Evolutionary conservation across 306 rosid species (phyloP).

Genomic region (Lupinus albus): DNA sequence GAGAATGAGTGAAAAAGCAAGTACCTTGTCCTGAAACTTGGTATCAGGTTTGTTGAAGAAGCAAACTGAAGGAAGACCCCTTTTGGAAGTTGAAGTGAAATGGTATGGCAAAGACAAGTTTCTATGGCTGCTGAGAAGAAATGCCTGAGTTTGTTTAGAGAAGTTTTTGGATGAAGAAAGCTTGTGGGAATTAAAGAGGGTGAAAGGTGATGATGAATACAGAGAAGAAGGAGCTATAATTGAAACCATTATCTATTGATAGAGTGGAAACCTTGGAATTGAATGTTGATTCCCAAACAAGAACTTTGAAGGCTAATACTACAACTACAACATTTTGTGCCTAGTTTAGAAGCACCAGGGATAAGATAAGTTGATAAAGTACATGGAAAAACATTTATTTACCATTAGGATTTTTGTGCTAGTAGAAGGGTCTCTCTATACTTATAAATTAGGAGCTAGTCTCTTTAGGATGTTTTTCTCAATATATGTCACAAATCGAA

Average conservation of each 20-base stretch:
- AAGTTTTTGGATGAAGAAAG: constrained; percentile 41
- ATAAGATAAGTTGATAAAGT: constrained; percentile 8
- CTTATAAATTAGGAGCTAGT: too few species aligned
- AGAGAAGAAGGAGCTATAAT: constrained; percentile 40
- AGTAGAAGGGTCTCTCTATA: too few species aligned
- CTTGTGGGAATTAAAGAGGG: constrained; percentile 44
- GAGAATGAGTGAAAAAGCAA: not conserved
- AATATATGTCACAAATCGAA: too few species aligned
- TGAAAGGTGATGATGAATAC: constrained; percentile 35
- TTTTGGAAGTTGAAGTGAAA: constrained; percentile 30
- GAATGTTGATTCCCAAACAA: not conserved
- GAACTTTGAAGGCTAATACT: not conserved
- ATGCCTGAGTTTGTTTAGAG: constrained; percentile 40
- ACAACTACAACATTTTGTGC: not conserved
- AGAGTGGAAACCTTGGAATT: not conserved
- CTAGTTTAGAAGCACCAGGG: not conserved
- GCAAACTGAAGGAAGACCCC: constrained; percentile 49
- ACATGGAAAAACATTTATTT: too few species aligned
- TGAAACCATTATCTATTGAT: constrained; percentile 31
- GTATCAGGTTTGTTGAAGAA: constrained; percentile 57
- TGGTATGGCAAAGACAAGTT: constrained; percentile 31
- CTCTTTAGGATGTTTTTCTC: too few species aligned
- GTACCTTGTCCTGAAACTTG: constrained; percentile 55
- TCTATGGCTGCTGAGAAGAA: constrained; percentile 41
- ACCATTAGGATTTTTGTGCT: too few species aligned